Evolutionary conservation across 1,284 basidiomycete species (phyloP).

Genomic region (Cryptococcus sp.): DNA sequence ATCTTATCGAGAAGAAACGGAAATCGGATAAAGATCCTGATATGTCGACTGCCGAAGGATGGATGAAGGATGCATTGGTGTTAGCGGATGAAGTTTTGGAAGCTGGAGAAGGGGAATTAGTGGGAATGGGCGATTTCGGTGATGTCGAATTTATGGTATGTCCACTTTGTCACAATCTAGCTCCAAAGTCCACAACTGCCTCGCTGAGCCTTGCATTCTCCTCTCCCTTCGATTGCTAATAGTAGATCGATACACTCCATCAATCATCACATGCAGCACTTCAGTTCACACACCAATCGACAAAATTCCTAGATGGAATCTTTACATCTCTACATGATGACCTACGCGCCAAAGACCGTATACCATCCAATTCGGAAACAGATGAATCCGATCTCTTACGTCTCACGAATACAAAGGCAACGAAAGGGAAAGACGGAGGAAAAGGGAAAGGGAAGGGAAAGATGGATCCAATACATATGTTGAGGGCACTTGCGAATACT

Average conservation of each 20-base stretch:
- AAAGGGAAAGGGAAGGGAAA: too few relatives aligned
- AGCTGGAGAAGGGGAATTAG: conserved; percentile 25
- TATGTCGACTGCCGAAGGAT: conserved; percentile 22
- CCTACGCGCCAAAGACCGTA: conserved; percentile 34
- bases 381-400: conserved; percentile 26
- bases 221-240: too few relatives aligned
- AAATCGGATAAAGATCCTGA: conserved; percentile 16
- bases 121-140: conserved; percentile 29
- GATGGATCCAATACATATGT: conserved; percentile 39
- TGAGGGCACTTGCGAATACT: conserved; percentile 38
- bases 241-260: conserved; percentile 43
- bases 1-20: conserved; percentile 15
- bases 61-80: conserved; percentile 31
- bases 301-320: conserved; percentile 46
- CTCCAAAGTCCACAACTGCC: background rate
- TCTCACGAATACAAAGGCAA: background rate
- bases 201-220: background rate
- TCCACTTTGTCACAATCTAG: background rate
- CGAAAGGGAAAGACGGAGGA: conserved; percentile 1
- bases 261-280: conserved; percentile 41
- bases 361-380: conserved; percentile 6
- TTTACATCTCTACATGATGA: conserved; percentile 43
- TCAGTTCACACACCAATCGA: conserved; percentile 42
- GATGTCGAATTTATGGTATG: conserved; percentile 46
- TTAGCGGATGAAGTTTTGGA: conserved; percentile 33